Base-by-base conservation (phyloP, 2,329 filamentous ascomycete species). In the Aquanectria penicillioides region DNA sequence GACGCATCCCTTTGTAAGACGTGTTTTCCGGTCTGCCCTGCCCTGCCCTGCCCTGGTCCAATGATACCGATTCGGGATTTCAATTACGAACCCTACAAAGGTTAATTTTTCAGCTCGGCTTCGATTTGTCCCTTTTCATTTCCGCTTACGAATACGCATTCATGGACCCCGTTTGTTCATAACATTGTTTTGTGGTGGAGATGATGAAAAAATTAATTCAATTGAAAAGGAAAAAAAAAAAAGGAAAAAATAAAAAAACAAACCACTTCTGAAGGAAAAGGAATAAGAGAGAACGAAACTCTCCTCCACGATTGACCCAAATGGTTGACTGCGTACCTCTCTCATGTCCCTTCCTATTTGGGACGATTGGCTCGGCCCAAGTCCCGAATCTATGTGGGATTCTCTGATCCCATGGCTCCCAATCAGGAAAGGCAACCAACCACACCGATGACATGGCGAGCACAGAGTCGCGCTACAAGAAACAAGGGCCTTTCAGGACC, bases 1-100 rank as follows among this genome's bases (percentile, higher is more conserved):
- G 23, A 49, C 46, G 23, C 46, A 28, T 38, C 15, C 23, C 33
- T 49, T 49, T 15, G 33, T 37, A 36, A 49, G 33, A 26, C 33
- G 22, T 20, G 26, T 11, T 34, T n/a, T 34, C 18, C 31, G 13
- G 18, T 34, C n/a, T 34, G n/a, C 8, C 18, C 23, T 22, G n/a
- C n/a, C 37, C 33, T 20, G 29, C 41, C 28, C n/a, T 20, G 25
- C 13, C 31, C 15, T 46, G 17, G 31, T 13, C 38, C 17, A 44
- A 17, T 44, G 23, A 18, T 18, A 37, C 33, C 50, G 28, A 13
- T 17, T 34, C 31, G 20, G 31, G 25, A 18, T 29, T 23, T 53
- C 40, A 20, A 53, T 53, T 53, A 37, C 50, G 40, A 26, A n/a
- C 18, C 12, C 33, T 28, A 13, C 8, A 22, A 41, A 50, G 6